Conservation (phyloP, 495 filamentous ascomycete species). For the Penicillium odoratum region DNA sequence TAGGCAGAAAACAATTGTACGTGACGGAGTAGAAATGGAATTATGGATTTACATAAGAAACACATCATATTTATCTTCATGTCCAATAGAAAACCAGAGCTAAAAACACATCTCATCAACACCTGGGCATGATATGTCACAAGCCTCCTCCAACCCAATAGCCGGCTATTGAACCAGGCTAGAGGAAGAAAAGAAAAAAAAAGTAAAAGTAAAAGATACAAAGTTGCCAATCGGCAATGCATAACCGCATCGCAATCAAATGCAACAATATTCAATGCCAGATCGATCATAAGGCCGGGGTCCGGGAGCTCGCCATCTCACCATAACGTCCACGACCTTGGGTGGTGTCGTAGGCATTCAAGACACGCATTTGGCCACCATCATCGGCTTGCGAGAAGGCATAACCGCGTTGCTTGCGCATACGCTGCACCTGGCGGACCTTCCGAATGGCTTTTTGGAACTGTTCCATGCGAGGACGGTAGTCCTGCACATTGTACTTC, state of each 20-base stretch:
- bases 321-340: constrained; percentile 87
- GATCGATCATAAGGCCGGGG: constrained; percentile 35
- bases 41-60: no score
- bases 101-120: constrained; percentile 19
- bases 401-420: constrained; percentile 98
- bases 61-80: constrained; percentile 7
- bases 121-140: constrained; percentile 21
- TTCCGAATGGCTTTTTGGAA: constrained; percentile 99
- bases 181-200: constrained; percentile 12
- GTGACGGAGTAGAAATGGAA: no score
- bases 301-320: constrained; percentile 84
- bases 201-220: constrained; percentile 19
- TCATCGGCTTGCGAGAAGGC: constrained; percentile 98
- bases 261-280: constrained; percentile 18
- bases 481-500: constrained; percentile 99
- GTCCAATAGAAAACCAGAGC: constrained; percentile 17
- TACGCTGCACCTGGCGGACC: constrained; percentile 96
- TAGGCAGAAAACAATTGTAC: no score
- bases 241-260: constrained; percentile 19
- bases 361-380: constrained; percentile 72
- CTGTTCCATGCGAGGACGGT: constrained; percentile 98
- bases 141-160: constrained; percentile 16
- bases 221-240: constrained; percentile 17
- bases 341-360: constrained; percentile 98
- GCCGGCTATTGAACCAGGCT: constrained; percentile 18